A percentile compares a stretch with the other conserved stretches of the same genome.
Evolutionary conservation across 306 rosid species (phyloP).

Genomic region (Canavalia gladiata): DNA sequence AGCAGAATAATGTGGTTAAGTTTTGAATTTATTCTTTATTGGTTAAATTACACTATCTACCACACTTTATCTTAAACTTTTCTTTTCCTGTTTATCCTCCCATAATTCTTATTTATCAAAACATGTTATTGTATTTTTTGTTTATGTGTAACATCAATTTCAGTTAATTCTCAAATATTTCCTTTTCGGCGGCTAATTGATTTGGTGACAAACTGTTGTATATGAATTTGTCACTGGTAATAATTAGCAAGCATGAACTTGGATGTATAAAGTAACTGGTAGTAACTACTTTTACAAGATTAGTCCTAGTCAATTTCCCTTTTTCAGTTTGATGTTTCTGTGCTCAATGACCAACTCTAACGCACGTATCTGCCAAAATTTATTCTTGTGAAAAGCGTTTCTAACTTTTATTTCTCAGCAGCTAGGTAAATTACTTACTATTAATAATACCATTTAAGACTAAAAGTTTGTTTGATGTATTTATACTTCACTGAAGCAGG

Average conservation of each 20-base stretch:
- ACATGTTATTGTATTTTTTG: background rate
- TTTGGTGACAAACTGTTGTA: background rate
- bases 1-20: background rate
- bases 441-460: constrained; percentile 1
- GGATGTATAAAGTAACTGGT: constrained; percentile 5
- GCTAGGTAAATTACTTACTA: constrained; percentile 1
- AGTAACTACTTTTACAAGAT: constrained; percentile 26
- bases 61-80: constrained; percentile 7
- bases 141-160: constrained; percentile 10
- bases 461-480: constrained; percentile 33
- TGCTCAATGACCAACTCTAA: constrained; percentile 19
- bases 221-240: constrained; percentile 22
- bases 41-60: background rate
- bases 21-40: constrained; percentile 14
- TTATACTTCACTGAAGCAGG: constrained; percentile 58
- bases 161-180: constrained; percentile 24
- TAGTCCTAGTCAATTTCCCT: constrained; percentile 40
- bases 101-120: background rate
- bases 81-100: constrained; percentile 24
- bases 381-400: constrained; percentile 22
- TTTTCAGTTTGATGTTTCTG: background rate
- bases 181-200: constrained; percentile 2
- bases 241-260: constrained; percentile 32
- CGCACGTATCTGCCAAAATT: constrained; percentile 12
- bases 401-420: constrained; percentile 20